phyloP scores from a whole-genome alignment of 495 filamentous ascomycete species.

The Penicillium lividum region DNA sequence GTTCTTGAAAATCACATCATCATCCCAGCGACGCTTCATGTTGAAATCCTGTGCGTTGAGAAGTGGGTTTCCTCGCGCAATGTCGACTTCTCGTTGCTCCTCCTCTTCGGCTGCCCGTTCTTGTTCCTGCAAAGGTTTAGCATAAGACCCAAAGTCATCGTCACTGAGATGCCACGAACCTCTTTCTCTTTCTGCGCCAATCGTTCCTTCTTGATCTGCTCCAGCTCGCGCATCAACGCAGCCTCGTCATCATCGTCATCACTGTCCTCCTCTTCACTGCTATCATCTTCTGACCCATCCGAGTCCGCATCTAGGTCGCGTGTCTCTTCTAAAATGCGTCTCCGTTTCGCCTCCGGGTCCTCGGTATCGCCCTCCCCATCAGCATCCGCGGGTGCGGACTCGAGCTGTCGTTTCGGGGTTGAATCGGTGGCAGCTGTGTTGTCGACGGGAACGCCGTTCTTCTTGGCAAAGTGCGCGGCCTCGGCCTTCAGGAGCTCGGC shows the following conservation, averaged over 20 bases:
- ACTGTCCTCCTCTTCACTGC: slow-evolving; percentile 73
- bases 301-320: slow-evolving; percentile 90
- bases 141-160: not conserved
- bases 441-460: slow-evolving; percentile 59
- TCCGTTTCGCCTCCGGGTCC: slow-evolving; percentile 78
- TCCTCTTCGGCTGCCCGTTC: slow-evolving; percentile 76
- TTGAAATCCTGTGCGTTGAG: slow-evolving; percentile 66
- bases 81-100: slow-evolving; percentile 80
- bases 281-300: slow-evolving; percentile 66
- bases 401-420: slow-evolving; percentile 67
- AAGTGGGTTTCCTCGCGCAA: slow-evolving; percentile 89
- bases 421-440: slow-evolving; percentile 36
- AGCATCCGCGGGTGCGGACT: slow-evolving; percentile 39
- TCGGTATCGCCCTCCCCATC: slow-evolving; percentile 45
- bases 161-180: slow-evolving; percentile 36
- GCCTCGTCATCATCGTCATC: slow-evolving; percentile 88
- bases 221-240: slow-evolving; percentile 85
- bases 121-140: slow-evolving; percentile 55
- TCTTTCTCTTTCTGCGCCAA: slow-evolving; percentile 83
- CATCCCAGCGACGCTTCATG: slow-evolving; percentile 75
- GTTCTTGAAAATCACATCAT: slow-evolving; percentile 99
- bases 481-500: slow-evolving; percentile 90
- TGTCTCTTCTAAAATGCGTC: slow-evolving; percentile 84
- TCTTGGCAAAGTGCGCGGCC: slow-evolving; percentile 83
- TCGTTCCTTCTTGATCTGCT: slow-evolving; percentile 90